Evolutionary conservation across 163 green algal genomes (phyloP).

Genomic region (Prototheca cutis): DNA sequence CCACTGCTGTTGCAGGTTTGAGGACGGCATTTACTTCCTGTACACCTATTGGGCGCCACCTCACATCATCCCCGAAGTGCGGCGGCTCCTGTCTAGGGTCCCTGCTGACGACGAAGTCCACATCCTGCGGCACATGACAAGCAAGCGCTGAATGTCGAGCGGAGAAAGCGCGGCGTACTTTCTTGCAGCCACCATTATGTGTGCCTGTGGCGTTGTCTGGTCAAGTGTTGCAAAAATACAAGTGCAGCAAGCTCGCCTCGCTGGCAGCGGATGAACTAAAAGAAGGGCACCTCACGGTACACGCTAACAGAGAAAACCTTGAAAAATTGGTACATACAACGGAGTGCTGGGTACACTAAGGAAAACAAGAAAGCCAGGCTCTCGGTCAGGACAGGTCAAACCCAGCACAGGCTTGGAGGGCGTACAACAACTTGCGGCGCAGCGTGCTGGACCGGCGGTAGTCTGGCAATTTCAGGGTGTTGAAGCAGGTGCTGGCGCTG

Average conservation of each 20-base stretch:
- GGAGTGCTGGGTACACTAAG: neutral
- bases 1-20: slow-evolving; percentile 61
- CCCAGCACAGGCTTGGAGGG: slow-evolving; percentile 49
- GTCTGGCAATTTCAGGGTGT: slow-evolving; percentile 86
- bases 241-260: no score
- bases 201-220: neutral
- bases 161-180: neutral
- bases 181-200: neutral
- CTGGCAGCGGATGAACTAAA: neutral
- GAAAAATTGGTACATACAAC: neutral
- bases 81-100: slow-evolving; percentile 76
- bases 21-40: slow-evolving; percentile 82
- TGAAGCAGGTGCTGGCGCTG: slow-evolving; percentile 79
- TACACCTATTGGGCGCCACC: slow-evolving; percentile 67
- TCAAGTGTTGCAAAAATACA: neutral
- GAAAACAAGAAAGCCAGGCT: neutral
- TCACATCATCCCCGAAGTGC: slow-evolving; percentile 49
- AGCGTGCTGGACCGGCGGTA: slow-evolving; percentile 49
- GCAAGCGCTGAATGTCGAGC: neutral
- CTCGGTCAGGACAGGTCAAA: slow-evolving; percentile 57
- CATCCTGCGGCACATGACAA: slow-evolving; percentile 56
- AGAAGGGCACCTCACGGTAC: neutral
- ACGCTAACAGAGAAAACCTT: neutral
- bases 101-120: slow-evolving; percentile 61
- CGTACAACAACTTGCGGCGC: slow-evolving; percentile 66